Conservation (phyloP, 805 yeast genomes). For the Candida ipomoeae region DNA sequence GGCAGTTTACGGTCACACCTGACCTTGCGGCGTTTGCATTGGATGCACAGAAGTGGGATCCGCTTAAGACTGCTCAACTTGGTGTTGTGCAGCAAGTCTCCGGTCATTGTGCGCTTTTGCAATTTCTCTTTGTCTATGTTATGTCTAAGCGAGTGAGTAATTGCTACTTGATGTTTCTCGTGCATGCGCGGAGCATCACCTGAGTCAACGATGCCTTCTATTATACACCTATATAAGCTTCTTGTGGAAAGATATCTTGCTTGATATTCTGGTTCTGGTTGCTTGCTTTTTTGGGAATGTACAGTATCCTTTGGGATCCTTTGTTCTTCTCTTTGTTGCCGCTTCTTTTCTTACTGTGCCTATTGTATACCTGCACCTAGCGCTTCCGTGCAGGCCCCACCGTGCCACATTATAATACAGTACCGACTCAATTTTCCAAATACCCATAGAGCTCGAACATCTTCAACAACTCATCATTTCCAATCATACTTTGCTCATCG, state of each 20-base stretch:
- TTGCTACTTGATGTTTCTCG: too few relatives aligned
- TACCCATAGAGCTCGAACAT: slow-evolving; percentile 36
- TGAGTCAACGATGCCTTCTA: not conserved
- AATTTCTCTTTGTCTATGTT: not conserved
- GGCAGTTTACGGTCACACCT: slow-evolving; percentile 37
- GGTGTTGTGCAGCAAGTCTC: not conserved
- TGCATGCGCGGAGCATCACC: not conserved
- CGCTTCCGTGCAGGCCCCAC: too few relatives aligned
- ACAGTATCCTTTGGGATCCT: too few relatives aligned
- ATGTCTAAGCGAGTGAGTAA: too few relatives aligned
- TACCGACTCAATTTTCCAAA: slow-evolving; percentile 15
- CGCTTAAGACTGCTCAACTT: slow-evolving; percentile 5
- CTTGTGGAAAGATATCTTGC: too few relatives aligned
- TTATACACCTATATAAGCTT: not conserved
- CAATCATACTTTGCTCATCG: slow-evolving; percentile 17
- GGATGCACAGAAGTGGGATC: slow-evolving; percentile 30
- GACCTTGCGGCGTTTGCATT: slow-evolving; percentile 34
- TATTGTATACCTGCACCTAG: too few relatives aligned
- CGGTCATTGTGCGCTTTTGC: not conserved
- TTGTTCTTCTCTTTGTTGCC: too few relatives aligned
- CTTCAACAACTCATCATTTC: slow-evolving; percentile 33
- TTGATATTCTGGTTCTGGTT: too few relatives aligned
- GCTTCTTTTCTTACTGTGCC: too few relatives aligned
- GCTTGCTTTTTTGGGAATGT: too few relatives aligned
- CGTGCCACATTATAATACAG: too few relatives aligned